These are phyloP conservation scores for Trichoderma sp. DNA, from an alignment of 2,329 filamentous ascomycete genomes.

Conservation along the genomic window DNA sequence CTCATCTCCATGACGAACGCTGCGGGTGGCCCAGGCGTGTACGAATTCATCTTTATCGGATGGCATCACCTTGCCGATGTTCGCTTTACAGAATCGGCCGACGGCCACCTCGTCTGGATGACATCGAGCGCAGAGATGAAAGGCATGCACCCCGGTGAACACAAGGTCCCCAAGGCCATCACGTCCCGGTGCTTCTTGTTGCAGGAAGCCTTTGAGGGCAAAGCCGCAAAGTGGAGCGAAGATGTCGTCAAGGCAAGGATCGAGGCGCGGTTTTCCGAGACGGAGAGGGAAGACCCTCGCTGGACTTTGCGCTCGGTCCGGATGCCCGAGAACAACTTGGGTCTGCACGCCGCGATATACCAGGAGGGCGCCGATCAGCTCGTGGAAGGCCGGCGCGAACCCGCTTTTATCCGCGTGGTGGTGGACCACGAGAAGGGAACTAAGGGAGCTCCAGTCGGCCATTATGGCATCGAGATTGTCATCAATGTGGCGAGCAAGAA, in stretches of 20 bases:
- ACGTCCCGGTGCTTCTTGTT: constrained; percentile 69
- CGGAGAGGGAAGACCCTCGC: constrained; percentile 74
- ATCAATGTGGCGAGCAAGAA: constrained; percentile 59
- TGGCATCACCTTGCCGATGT: constrained; percentile 68
- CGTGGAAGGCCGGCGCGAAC: constrained; percentile 62
- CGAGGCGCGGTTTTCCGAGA: constrained; percentile 78
- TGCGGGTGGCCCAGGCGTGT: constrained; percentile 57
- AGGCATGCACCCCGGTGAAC: constrained; percentile 47
- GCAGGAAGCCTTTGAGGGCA: constrained; percentile 73
- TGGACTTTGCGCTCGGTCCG: constrained; percentile 76
- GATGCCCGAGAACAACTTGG: constrained; percentile 58
- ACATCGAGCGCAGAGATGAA: constrained; percentile 61
- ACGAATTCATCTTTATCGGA: constrained; percentile 73
- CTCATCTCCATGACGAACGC: constrained; percentile 63
- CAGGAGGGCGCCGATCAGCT: constrained; percentile 64
- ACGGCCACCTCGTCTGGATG: constrained; percentile 66
- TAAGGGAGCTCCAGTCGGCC: constrained; percentile 62
- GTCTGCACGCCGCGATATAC: constrained; percentile 65
- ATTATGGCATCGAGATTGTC: constrained; percentile 69
- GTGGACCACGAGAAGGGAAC: constrained; percentile 67
- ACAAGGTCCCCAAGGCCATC: constrained; percentile 43
- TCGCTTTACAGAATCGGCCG: constrained; percentile 68
- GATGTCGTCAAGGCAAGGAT: constrained; percentile 84
- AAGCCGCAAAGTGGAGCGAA: constrained; percentile 72
- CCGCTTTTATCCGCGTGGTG: constrained; percentile 69